Conservation (phyloP, 2,329 filamentous ascomycete genomes). For the Conoideocrella luteorostrata region DNA sequence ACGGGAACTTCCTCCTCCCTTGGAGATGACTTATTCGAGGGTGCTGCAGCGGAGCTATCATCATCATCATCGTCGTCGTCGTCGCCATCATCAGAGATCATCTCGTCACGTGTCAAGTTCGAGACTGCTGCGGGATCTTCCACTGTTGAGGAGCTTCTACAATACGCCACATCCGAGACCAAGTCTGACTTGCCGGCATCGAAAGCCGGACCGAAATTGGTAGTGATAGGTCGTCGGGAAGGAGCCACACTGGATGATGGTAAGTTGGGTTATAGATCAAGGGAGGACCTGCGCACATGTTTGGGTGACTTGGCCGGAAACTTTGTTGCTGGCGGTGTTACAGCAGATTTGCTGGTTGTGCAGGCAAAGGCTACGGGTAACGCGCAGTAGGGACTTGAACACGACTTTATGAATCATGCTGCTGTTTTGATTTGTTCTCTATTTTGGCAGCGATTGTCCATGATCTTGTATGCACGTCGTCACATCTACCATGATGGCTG, state of each 20-base stretch:
- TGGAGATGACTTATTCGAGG: slow-evolving; percentile 10
- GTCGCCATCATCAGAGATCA: slow-evolving; percentile 7
- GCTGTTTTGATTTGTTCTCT: too few relatives aligned
- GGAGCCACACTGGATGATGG: slow-evolving; percentile 14
- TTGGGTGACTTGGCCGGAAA: slow-evolving; percentile 17
- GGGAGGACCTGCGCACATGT: slow-evolving; percentile 16
- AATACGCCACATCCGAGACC: slow-evolving; percentile 12
- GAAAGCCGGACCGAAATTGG: slow-evolving; percentile 12
- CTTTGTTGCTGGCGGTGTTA: slow-evolving; percentile 16
- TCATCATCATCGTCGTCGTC: too few relatives aligned
- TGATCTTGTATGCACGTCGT: too few relatives aligned
- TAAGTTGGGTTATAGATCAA: slow-evolving; percentile 12
- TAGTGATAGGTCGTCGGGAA: slow-evolving; percentile 18
- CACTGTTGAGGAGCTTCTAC: slow-evolving; percentile 18
- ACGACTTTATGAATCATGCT: not conserved
- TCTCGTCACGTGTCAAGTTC: slow-evolving; percentile 15
- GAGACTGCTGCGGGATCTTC: slow-evolving; percentile 10
- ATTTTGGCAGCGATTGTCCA: too few relatives aligned
- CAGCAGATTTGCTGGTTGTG: slow-evolving; percentile 20
- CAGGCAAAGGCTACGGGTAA: slow-evolving; percentile 20
- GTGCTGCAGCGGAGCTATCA: too few relatives aligned
- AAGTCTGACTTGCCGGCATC: not conserved
- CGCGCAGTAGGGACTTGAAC: too few relatives aligned
- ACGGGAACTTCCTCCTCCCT: slow-evolving; percentile 3
- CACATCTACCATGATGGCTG: too few relatives aligned